Evolutionary conservation across 2,329 filamentous ascomycete species (phyloP), one percentile per base, ranked within the genome.

Genomic region (Leptographium lundbergii): DNA sequence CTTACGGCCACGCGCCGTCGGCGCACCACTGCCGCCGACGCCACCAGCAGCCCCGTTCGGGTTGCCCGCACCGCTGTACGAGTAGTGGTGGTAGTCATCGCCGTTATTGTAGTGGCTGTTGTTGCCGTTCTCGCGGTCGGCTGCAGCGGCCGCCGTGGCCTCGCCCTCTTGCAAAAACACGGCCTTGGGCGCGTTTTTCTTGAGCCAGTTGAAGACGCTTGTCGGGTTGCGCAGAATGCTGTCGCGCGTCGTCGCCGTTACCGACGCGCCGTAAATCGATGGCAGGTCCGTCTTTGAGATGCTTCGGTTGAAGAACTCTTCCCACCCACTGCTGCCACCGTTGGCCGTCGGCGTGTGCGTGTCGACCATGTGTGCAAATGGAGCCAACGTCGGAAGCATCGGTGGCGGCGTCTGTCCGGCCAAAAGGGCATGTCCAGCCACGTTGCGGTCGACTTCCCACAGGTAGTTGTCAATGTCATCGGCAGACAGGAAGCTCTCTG

Each of bases 181-280:
- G 55, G 91, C 85, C 70, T 92, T 86, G 3, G 91, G 88, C 61
- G 89, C 86, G 71, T 96, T 81, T 68, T 89, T 85, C 63, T 89
- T 82, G 14, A 99, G 81, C 94, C 94, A 99, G 71, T 95, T 96
- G 74, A 95, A 95, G 3, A 96, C 91, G 61, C 89, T 95, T 50
- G 90, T 88, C 0, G 91, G 91, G 69, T 97, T 97, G 57, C 81
- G 81, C 27, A 90, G 72, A 32, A 79, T 77, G 56, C 79, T 68
- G 72, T 78, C 71, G 75, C 80, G 61, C 62, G 73, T 72, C 59
- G 84, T 55, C 47, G 22, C 48, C 29, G 32, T 39, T 52, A 42
- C 59, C n/a, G 69, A 68, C 59, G 69, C 69, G 65, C 66, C 72
- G 65, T 72, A 73, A 66, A 72, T 68, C 61, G 69, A 66, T 9